Conservation (phyloP, 495 filamentous ascomycete genomes). For the Sporormia fimetaria region DNA sequence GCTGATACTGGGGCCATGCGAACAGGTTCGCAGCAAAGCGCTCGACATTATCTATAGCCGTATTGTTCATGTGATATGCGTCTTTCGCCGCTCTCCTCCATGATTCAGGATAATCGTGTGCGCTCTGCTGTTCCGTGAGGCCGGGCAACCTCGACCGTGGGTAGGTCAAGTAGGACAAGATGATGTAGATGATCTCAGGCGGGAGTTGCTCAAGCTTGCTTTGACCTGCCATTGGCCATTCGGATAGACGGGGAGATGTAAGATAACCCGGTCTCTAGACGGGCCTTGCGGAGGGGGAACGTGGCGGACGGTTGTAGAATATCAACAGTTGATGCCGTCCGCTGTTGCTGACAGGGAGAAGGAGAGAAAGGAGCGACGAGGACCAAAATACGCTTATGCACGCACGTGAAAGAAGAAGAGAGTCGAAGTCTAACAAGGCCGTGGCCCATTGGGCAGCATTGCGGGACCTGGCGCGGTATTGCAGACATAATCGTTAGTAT, state of each 20-base stretch:
- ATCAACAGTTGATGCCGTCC: too few relatives aligned
- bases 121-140: constrained; percentile 4
- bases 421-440: too few relatives aligned
- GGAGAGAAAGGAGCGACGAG: too few relatives aligned
- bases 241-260: not conserved
- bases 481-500: too few relatives aligned
- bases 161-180: constrained; percentile 10
- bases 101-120: not conserved
- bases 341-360: too few relatives aligned
- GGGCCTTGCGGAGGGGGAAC: not conserved
- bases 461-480: too few relatives aligned
- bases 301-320: too few relatives aligned
- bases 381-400: too few relatives aligned
- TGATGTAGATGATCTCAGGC: constrained; percentile 2
- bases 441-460: too few relatives aligned
- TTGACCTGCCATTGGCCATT: not conserved
- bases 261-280: not conserved
- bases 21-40: constrained; percentile 1
- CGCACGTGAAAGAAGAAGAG: too few relatives aligned
- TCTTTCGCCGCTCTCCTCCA: not conserved
- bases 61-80: not conserved
- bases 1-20: not conserved
- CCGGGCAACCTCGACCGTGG: constrained; percentile 11
- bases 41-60: not conserved
- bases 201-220: constrained; percentile 6